Conservation (phyloP, 192 early-diverging fungal species). For the Oehlia diaphana region DNA sequence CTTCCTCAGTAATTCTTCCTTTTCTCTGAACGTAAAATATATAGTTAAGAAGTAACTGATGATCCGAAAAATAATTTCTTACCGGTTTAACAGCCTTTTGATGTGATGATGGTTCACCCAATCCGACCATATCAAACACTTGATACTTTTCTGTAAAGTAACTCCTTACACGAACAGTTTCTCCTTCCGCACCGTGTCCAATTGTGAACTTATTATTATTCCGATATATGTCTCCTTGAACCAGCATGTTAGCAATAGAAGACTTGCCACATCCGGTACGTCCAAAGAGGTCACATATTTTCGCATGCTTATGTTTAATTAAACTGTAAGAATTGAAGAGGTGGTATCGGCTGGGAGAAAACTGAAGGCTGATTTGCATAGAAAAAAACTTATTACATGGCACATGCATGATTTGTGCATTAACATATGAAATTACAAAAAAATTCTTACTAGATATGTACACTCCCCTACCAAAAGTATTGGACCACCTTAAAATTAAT, state of each 20-base stretch:
- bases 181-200: not conserved
- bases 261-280: slow-evolving; percentile 30
- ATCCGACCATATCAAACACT: slow-evolving; percentile 28
- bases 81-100: not conserved
- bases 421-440: no score
- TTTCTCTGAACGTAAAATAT: slow-evolving; percentile 29
- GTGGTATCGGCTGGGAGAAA: no score
- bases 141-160: slow-evolving; percentile 18
- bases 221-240: slow-evolving; percentile 22
- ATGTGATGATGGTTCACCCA: slow-evolving; percentile 7
- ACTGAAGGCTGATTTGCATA: no score
- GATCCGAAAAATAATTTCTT: not conserved
- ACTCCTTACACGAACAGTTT: slow-evolving; percentile 4
- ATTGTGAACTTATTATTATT: not conserved
- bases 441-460: no score
- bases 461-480: no score
- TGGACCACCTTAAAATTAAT: no score
- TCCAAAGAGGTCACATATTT: not conserved
- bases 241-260: slow-evolving; percentile 27
- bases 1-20: slow-evolving; percentile 26
- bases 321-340: not conserved
- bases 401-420: no score
- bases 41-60: not conserved
- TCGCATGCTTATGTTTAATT: no score
- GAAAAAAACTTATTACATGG: no score